A percentile compares a stretch with the other conserved stretches of the same genome.
Conservation (phyloP, 2,329 filamentous ascomycete species). For the Paradendryphiella salina region DNA sequence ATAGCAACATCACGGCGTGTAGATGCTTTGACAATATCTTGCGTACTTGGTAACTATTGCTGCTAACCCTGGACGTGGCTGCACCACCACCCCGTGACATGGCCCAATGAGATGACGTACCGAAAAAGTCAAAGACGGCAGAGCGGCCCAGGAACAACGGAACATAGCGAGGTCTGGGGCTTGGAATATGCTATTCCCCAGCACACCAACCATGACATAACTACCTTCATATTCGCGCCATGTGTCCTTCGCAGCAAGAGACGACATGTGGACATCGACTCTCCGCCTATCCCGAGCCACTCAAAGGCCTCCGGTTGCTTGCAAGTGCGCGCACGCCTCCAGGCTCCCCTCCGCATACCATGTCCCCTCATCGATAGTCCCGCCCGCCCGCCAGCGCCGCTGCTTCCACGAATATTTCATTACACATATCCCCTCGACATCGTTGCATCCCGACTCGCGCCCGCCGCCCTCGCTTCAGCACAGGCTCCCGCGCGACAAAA, state of each 20-base stretch:
- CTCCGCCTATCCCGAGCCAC: slow-evolving; percentile 33
- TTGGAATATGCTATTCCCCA: slow-evolving; percentile 23
- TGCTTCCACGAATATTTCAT: slow-evolving; percentile 95
- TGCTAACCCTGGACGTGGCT: neutral
- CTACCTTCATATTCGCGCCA: slow-evolving; percentile 32
- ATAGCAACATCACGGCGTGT: no score
- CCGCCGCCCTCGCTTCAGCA: slow-evolving; percentile 68
- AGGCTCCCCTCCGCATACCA: slow-evolving; percentile 11
- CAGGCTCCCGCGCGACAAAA: slow-evolving; percentile 83
- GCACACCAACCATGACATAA: slow-evolving; percentile 37
- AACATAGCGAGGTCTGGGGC: slow-evolving; percentile 19
- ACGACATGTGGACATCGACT: slow-evolving; percentile 47
- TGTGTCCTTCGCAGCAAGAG: slow-evolving; percentile 39
- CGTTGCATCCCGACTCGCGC: slow-evolving; percentile 83
- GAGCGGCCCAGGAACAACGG: slow-evolving; percentile 26
- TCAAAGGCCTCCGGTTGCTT: slow-evolving; percentile 27
- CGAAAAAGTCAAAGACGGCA: slow-evolving; percentile 15
- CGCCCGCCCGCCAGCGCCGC: slow-evolving; percentile 36
- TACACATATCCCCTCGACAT: slow-evolving; percentile 90
- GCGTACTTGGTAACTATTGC: no score
- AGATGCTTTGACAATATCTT: no score
- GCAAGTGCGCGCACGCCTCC: slow-evolving; percentile 18
- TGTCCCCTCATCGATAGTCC: slow-evolving; percentile 13
- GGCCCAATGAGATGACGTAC: slow-evolving; percentile 22
- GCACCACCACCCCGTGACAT: neutral